Evolutionary conservation across 1,284 basidiomycete genomes (phyloP), one percentile per base, ranked within the genome.

Genomic region (Psilocybe mexicana): DNA sequence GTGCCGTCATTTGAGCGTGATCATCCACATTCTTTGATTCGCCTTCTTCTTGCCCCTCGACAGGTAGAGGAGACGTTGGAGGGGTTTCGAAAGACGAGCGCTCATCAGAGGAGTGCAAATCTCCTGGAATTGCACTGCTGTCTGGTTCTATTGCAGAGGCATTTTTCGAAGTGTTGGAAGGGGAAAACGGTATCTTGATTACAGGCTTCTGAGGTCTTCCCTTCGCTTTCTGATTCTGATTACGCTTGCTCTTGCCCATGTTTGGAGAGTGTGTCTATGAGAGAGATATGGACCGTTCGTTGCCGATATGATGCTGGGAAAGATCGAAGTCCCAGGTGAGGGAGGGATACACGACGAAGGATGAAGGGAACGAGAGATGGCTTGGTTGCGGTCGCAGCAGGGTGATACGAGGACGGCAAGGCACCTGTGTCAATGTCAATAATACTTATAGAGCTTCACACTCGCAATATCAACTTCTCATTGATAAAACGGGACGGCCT

Each of bases 21-120:
- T 14, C 38, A 3, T 40, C 30, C 38, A 12, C 38, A 5, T n/a
- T 12, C 38, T 11, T n/a, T 40, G 12, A 36, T 40, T 40, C 11
- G n/a, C n/a, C 12, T 40, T 40, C 12, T 12, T 14, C 4, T 40
- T 5, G 38, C n/a, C 14, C 38, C 38, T 40, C 7, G 3, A n/a
- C 3, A 14, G 38, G 14, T 8, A 51, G 58, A 42, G 62, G 61
- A 40, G 60, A 63, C 6, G 54, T 58, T 24, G 55, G 61, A 33
- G 61, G 61, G 4, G 61, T 66, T 47, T 60, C 56, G 24, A 56
- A 58, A 25, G 61, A 58, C 36, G 62, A 63, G 43, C 25, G 44
- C 2, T 55, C 24, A 44, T 47, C 28, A 12, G 62, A 18, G 18
- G 18, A 64, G 45, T 52, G 57, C 44, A 53, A 46, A 33, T 50